These are phyloP conservation scores for Entonaema liquescens DNA, from an alignment of 495 filamentous ascomycete species.

Conservation along the genomic window DNA sequence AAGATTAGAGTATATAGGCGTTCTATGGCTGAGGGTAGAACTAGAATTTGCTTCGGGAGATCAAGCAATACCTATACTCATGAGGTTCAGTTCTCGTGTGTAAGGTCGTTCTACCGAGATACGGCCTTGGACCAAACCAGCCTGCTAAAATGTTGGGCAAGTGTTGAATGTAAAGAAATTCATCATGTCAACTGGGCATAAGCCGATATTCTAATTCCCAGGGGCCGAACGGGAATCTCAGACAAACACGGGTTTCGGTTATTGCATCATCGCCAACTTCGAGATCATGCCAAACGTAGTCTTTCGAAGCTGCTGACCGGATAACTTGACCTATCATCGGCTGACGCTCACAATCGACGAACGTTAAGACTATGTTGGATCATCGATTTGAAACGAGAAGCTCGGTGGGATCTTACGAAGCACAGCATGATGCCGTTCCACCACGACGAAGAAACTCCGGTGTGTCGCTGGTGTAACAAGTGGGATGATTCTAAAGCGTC, in stretches of 20 bases:
- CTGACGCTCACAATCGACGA: neutral
- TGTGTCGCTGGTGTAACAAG: constrained; percentile 23
- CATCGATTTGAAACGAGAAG: constrained; percentile 17
- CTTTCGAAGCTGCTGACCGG: too few species aligned
- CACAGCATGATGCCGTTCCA: constrained; percentile 9
- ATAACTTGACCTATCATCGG: neutral
- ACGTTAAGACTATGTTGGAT: neutral
- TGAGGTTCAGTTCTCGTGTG: neutral
- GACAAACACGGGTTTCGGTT: neutral
- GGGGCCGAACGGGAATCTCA: too few species aligned
- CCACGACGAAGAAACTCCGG: neutral
- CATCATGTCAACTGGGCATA: neutral
- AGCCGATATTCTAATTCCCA: neutral
- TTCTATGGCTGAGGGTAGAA: neutral
- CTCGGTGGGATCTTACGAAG: constrained; percentile 10
- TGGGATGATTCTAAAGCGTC: constrained; percentile 8
- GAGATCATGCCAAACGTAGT: neutral
- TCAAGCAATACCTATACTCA: neutral
- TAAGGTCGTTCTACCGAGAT: neutral
- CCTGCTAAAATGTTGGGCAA: neutral
- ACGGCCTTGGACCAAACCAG: neutral
- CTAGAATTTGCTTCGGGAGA: neutral
- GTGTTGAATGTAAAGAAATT: neutral
- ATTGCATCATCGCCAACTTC: neutral
- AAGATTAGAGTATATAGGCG: too few species aligned